Conservation (phyloP, 768 basidiomycete species). For the Panaeolus cyanescens region DNA sequence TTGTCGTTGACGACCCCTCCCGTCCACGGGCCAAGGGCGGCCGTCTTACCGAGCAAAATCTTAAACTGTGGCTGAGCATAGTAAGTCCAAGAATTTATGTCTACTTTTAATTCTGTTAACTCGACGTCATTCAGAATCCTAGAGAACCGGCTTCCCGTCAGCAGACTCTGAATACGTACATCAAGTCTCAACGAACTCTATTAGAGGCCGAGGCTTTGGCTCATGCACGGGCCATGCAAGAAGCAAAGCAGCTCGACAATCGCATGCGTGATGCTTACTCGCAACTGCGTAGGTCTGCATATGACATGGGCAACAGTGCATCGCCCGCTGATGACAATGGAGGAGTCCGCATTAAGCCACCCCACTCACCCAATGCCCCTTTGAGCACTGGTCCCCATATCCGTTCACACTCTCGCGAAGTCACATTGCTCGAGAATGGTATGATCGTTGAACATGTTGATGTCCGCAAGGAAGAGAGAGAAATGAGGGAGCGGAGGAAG, state of each 20-base stretch:
- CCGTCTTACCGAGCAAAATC: conserved; percentile 72
- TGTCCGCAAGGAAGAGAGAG: conserved; percentile 76
- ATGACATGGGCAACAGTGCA: conserved; percentile 57
- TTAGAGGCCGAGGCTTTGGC: conserved; percentile 84
- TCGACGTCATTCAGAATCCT: conserved; percentile 64
- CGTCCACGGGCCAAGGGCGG: conserved; percentile 69
- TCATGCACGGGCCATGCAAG: conserved; percentile 75
- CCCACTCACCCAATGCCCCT: conserved; percentile 44
- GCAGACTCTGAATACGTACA: conserved; percentile 79
- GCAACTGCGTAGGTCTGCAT: conserved; percentile 76
- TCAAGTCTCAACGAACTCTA: conserved; percentile 77
- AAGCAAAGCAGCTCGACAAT: conserved; percentile 74
- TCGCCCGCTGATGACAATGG: conserved; percentile 56
- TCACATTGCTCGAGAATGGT: conserved; percentile 84
- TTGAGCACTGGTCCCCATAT: conserved; percentile 38
- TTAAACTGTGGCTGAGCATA: conserved; percentile 79
- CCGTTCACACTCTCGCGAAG: conserved; percentile 64
- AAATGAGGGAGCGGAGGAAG: conserved; percentile 68
- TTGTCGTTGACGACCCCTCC: conserved; percentile 52
- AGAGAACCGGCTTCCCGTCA: conserved; percentile 86
- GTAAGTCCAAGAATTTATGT: conserved; percentile 44
- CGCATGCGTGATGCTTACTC: conserved; percentile 81
- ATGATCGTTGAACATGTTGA: conserved; percentile 90
- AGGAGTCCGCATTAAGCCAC: conserved; percentile 73
- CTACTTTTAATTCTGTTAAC: conserved; percentile 9